A percentile compares a stretch with the other conserved stretches of the same genome.
phyloP scores from a whole-genome alignment of 1,284 basidiomycete species.

The Austropuccinia psidii region DNA sequence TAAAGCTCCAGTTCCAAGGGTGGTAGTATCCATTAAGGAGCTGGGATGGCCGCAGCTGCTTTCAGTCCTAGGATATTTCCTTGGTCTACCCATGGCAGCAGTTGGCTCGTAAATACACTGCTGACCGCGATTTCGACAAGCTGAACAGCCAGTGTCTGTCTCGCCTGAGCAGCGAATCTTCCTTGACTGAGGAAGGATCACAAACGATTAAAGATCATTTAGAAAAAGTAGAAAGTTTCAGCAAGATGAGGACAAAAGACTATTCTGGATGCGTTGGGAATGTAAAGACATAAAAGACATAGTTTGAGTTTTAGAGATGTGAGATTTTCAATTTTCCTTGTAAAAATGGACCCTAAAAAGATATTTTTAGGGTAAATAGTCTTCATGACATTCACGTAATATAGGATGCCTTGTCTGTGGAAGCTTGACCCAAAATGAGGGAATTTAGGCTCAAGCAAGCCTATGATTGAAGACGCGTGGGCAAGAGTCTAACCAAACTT shows the following conservation, averaged over 20 bases:
- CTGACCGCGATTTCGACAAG: constrained; percentile 25
- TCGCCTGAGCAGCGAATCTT: constrained; percentile 35
- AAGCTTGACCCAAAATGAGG: too few relatives aligned
- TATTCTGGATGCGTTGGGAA: not conserved
- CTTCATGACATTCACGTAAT: too few relatives aligned
- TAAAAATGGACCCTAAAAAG: too few relatives aligned
- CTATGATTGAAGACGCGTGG: too few relatives aligned
- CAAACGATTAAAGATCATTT: too few relatives aligned
- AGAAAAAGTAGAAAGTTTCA: not conserved
- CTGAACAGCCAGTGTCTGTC: constrained; percentile 25
- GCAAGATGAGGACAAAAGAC: not conserved
- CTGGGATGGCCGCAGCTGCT: not conserved
- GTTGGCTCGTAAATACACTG: constrained; percentile 35
- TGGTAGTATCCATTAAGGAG: too few relatives aligned
- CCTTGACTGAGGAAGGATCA: constrained; percentile 25
- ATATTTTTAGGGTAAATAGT: too few relatives aligned
- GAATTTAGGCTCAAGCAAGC: too few relatives aligned
- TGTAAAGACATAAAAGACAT: not conserved
- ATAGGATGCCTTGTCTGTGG: too few relatives aligned
- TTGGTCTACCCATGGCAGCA: constrained; percentile 32
- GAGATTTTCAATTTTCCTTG: not conserved
- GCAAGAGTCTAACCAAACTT: too few relatives aligned
- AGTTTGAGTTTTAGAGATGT: not conserved
- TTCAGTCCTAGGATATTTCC: constrained; percentile 28
- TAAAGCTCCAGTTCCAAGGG: too few relatives aligned